These are phyloP conservation scores for Suillus alpinus DNA, from an alignment of 768 basidiomycete species.

Conservation along the genomic window DNA sequence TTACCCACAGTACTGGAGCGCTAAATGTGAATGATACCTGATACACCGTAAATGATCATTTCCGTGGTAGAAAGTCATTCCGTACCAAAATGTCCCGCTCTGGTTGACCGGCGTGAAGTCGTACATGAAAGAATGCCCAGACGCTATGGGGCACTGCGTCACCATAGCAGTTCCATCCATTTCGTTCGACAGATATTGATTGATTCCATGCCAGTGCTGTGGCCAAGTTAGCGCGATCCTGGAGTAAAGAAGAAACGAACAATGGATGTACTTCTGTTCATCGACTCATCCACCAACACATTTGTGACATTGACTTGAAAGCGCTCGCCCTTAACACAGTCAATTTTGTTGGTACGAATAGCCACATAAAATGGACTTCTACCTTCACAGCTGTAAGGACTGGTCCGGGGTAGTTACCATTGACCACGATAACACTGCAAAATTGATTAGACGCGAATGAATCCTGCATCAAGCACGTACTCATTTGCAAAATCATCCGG, in stretches of 20 bases:
- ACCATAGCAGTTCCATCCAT: constrained; percentile 45
- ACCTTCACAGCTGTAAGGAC: constrained; percentile 36
- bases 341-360: not conserved
- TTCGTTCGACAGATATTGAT: constrained; percentile 35
- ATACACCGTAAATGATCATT: not conserved
- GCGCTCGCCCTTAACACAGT: constrained; percentile 14
- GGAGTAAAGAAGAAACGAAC: constrained; percentile 17
- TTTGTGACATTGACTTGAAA: constrained; percentile 36
- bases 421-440: constrained; percentile 32
- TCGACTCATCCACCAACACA: constrained; percentile 34
- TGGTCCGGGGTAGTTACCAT: constrained; percentile 37
- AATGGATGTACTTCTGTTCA: constrained; percentile 37
- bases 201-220: constrained; percentile 41
- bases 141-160: constrained; percentile 39
- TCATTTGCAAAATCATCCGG: constrained; percentile 26
- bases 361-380: not conserved
- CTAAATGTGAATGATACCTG: constrained; percentile 35
- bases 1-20: constrained; percentile 38
- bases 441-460: not conserved
- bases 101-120: constrained; percentile 26
- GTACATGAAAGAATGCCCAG: constrained; percentile 35
- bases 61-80: not conserved
- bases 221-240: not conserved
- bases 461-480: not conserved
- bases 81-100: constrained; percentile 42